These are phyloP conservation scores for Quercus robur DNA, from an alignment of 306 rosid species.

Conservation along the genomic window DNA sequence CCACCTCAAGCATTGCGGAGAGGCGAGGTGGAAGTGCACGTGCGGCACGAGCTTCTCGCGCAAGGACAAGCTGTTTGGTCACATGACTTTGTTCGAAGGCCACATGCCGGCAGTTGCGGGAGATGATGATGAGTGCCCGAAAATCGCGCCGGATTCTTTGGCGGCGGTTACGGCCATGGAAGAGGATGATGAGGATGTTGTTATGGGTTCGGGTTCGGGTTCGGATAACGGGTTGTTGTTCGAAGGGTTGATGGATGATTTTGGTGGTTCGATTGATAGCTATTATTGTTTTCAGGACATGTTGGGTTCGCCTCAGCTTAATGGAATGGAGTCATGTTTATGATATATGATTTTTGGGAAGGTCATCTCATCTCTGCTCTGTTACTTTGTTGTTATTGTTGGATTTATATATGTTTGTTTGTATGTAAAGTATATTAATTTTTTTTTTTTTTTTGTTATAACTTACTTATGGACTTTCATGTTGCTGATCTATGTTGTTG, in stretches of 20 bases:
- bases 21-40: conserved; percentile 66
- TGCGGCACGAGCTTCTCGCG: conserved; percentile 85
- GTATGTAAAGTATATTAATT: not conserved
- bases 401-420: not conserved
- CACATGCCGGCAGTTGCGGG: conserved; percentile 70
- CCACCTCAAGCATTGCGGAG: conserved; percentile 70
- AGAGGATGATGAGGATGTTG: conserved; percentile 1
- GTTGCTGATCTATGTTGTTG: not conserved
- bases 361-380: not conserved
- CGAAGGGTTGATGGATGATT: conserved; percentile 44
- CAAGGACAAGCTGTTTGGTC: conserved; percentile 81
- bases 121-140: conserved; percentile 40
- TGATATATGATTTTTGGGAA: not conserved
- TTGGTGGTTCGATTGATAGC: conserved; percentile 42
- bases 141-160: not conserved
- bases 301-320: conserved; percentile 24
- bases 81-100: conserved; percentile 73
- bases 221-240: conserved; percentile 32
- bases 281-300: conserved; percentile 30
- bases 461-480: not conserved
- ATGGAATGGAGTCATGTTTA: not conserved
- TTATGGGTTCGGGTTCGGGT: not conserved
- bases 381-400: not conserved
- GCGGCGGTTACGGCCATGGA: conserved; percentile 22
- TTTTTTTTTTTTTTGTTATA: not conserved